A percentile compares a stretch with the other conserved stretches of the same genome.
Conservation (phyloP, 805 yeast species). For the Yamadazyma philogaea region DNA sequence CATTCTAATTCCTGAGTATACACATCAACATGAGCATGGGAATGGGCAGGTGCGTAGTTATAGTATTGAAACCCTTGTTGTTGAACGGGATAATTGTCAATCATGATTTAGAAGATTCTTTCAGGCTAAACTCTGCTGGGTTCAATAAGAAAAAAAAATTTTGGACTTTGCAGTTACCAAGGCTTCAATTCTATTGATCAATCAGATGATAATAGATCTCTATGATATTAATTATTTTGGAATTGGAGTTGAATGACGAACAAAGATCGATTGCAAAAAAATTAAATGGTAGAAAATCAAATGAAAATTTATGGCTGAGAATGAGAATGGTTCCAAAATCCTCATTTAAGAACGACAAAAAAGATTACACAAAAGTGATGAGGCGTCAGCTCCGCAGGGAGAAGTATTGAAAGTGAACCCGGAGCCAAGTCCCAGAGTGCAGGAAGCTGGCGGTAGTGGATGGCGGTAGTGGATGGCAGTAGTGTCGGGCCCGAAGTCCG, state of each 20-base stretch:
- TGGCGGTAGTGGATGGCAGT: neutral
- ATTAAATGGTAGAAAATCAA: neutral
- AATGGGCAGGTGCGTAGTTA: slow-evolving; percentile 3
- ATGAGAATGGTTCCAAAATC: neutral
- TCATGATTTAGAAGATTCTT: too few species aligned
- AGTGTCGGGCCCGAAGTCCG: neutral
- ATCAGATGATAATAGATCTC: too few species aligned
- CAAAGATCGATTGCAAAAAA: neutral
- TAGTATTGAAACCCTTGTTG: neutral
- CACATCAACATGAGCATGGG: neutral
- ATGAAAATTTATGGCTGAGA: neutral
- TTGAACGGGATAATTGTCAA: slow-evolving; percentile 11
- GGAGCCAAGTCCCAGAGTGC: too few species aligned
- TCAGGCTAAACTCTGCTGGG: too few species aligned
- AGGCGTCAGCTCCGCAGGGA: neutral
- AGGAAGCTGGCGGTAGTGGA: neutral
- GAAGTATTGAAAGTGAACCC: neutral
- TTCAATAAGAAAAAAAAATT: too few species aligned
- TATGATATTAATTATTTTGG: too few species aligned
- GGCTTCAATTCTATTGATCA: too few species aligned
- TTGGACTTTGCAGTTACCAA: too few species aligned
- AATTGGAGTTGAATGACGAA: neutral
- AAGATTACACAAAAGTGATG: neutral
- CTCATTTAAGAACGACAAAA: neutral
- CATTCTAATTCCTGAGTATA: slow-evolving; percentile 12